Evolutionary conservation across 2,329 filamentous ascomycete species (phyloP), one percentile per base, ranked within the genome.

Genomic region (Magnaporthiopsis incrustans): DNA sequence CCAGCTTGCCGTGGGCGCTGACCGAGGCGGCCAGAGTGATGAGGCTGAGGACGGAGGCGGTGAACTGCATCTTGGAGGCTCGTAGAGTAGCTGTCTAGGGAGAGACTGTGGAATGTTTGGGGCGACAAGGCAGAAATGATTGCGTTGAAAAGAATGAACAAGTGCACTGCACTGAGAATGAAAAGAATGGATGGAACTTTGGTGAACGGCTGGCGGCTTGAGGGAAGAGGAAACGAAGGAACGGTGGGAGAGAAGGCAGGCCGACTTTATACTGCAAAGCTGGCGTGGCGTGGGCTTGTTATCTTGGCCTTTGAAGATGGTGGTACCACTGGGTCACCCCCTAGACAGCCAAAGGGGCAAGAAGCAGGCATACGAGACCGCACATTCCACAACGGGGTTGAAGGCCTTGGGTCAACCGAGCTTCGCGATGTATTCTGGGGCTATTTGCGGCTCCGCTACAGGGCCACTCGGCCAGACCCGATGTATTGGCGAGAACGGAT

Each of bases 151-250:
- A 33, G 59, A 60, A 60, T 18, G 33, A 60, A 60, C 33, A 53
- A 60, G 59, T 60, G 59, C 59, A 60, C 59, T 44, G 59, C 59
- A 60, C 59, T 26, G 33, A 25, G 59, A 60, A 60, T 14, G 33
- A 38, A 60, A 38, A 38, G 33, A 60, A 60, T n/a, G 38, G 27
- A 60, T n/a, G 38, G 27, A 60, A 44, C n/a, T 26, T 44, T 25
- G 59, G 18, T 15, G 25, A 30, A 60, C 25, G 59, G n/a, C 33
- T 18, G 10, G 59, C 25, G 26, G 32, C n/a, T n/a, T 25, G 59
- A n/a, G 7, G 33, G n/a, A 60, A 12, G 14, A 22, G 3, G 12
- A 44, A 44, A 60, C 14, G 1, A n/a, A 25, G 33, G 6, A 8
- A 18, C 3, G 4, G 25, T 25, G 25, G 38, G 59, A 60, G n/a